Conservation (phyloP, 306 rosid genomes). For the Cucurbita moschata region DNA sequence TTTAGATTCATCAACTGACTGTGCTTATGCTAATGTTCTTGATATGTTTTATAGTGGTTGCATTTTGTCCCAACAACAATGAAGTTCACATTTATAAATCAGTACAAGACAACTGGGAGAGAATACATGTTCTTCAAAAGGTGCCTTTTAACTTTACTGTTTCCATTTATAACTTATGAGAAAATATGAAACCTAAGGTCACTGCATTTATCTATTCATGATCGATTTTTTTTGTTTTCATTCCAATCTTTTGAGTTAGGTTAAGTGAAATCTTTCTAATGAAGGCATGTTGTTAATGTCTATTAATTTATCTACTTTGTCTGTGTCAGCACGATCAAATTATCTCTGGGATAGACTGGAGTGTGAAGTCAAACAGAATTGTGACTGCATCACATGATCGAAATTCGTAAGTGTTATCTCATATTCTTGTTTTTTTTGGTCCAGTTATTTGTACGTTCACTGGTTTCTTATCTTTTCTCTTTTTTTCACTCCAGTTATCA, state of each 20-base stretch:
- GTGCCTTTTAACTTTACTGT: slow-evolving; percentile 16
- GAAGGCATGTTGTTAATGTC: neutral
- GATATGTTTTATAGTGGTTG: slow-evolving; percentile 51
- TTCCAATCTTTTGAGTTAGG: neutral
- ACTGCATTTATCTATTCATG: neutral
- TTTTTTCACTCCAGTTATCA: neutral
- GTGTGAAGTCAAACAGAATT: slow-evolving; percentile 64
- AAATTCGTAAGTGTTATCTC: slow-evolving; percentile 67
- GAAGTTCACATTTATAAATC: slow-evolving; percentile 78
- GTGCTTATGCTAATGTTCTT: neutral
- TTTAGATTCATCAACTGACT: neutral
- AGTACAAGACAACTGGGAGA: slow-evolving; percentile 88
- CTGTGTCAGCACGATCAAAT: slow-evolving; percentile 83
- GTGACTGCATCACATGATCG: slow-evolving; percentile 96
- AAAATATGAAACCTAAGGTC: neutral
- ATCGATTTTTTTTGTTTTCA: neutral
- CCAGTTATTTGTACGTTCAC: neutral
- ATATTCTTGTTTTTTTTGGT: neutral
- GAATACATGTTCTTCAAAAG: slow-evolving; percentile 87
- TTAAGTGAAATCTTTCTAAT: neutral
- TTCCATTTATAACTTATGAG: neutral
- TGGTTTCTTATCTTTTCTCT: neutral
- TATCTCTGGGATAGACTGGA: slow-evolving; percentile 89
- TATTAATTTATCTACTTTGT: slow-evolving; percentile 1
- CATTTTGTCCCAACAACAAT: slow-evolving; percentile 80